Evolutionary conservation across 352 stramenopile species (phyloP).

Genomic region (Globisporangium camurandrum): DNA sequence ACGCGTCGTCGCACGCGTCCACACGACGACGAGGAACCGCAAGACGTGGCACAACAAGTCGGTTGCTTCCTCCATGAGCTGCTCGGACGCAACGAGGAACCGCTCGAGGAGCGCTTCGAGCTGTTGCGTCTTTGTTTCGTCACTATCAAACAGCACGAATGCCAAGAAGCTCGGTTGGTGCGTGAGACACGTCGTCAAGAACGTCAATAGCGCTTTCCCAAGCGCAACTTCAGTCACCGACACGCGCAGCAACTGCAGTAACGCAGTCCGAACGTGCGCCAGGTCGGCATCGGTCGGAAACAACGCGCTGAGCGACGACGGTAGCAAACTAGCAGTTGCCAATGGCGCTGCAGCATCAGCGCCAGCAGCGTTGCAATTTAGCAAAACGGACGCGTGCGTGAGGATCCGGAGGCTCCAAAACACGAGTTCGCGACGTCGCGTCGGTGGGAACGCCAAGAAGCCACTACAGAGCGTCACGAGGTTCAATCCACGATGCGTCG

Average conservation of each 20-base stretch:
- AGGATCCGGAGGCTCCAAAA: conserved; percentile 46
- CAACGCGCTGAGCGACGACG: conserved; percentile 42
- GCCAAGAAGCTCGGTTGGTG: conserved; percentile 58
- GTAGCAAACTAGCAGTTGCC: conserved; percentile 10
- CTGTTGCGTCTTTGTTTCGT: conserved; percentile 10
- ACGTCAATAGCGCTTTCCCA: conserved; percentile 36
- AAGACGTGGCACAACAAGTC: conserved; percentile 55
- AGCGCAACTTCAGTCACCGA: conserved; percentile 16
- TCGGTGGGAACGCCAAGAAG: conserved; percentile 41
- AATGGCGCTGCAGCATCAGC: not conserved
- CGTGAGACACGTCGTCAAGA: conserved; percentile 46
- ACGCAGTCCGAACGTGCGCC: conserved; percentile 23
- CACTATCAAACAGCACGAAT: conserved; percentile 35
- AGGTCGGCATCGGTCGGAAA: conserved; percentile 41
- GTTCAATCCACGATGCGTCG: too few relatives aligned
- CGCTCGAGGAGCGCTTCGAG: conserved; percentile 36
- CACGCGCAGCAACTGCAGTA: conserved; percentile 29
- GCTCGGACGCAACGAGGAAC: conserved; percentile 50
- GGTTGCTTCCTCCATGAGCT: conserved; percentile 41
- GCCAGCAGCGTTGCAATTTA: conserved; percentile 4
- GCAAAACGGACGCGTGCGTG: conserved; percentile 25
- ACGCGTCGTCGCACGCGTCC: conserved; percentile 43
- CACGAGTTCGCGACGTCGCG: conserved; percentile 27
- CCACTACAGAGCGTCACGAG: conserved; percentile 42
- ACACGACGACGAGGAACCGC: conserved; percentile 48